phyloP scores from a whole-genome alignment of 106 monocot genomes.

The Posidonia australis region DNA sequence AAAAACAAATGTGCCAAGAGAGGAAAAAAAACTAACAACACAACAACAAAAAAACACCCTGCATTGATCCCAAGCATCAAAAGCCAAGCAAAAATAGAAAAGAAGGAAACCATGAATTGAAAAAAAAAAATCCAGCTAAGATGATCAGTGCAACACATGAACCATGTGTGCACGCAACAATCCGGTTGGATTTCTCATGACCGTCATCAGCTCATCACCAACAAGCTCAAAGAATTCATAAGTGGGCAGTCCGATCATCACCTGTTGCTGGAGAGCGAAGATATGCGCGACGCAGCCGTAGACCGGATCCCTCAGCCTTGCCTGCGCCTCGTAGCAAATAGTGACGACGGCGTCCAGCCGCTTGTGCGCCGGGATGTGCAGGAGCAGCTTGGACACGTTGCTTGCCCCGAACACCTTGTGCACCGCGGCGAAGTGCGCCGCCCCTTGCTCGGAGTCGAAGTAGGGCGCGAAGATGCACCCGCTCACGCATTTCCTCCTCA shows the following conservation, averaged over 20 bases:
- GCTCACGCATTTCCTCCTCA: constrained; percentile 85
- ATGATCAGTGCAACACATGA: too few relatives aligned
- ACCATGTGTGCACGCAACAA: too few relatives aligned
- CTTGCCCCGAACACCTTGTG: constrained; percentile 99
- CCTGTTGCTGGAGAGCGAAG: constrained; percentile 95
- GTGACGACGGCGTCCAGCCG: constrained; percentile 93
- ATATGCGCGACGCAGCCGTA: constrained; percentile 95
- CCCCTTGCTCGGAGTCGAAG: constrained; percentile 94
- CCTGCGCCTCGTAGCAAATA: constrained; percentile 95
- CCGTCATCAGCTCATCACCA: too few relatives aligned
- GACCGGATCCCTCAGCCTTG: constrained; percentile 83
- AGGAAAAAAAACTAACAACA: too few relatives aligned
- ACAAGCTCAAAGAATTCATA: too few relatives aligned
- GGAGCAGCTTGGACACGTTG: constrained; percentile 93
- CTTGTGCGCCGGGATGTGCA: constrained; percentile 80
- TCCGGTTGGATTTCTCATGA: too few relatives aligned
- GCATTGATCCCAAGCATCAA: too few relatives aligned
- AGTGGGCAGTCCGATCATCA: too few relatives aligned
- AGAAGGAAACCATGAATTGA: too few relatives aligned
- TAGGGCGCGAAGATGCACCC: constrained; percentile 98
- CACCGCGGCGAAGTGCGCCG: constrained; percentile 89
- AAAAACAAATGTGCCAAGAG: not conserved
- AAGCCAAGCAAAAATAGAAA: too few relatives aligned
- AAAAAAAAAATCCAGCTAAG: too few relatives aligned
- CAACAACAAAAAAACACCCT: too few relatives aligned